Conservation (phyloP, 148 eudicot species). For the Selenicereus undatus region DNA sequence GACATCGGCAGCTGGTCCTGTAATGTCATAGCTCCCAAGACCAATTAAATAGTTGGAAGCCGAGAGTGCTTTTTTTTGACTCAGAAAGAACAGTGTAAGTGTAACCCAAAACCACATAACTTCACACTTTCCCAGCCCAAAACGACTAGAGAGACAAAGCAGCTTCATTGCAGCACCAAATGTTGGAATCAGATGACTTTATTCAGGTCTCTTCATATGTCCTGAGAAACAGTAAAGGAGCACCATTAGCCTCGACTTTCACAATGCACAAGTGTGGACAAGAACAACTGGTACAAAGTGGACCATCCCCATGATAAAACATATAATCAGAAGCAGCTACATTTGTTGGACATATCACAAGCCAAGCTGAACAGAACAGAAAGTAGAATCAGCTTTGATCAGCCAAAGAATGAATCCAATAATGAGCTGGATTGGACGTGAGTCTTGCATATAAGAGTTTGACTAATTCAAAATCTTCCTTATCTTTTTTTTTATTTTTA, state of each 20-base stretch:
- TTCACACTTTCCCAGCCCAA: conserved; percentile 19
- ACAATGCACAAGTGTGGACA: background rate
- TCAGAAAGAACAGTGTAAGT: conserved; percentile 31
- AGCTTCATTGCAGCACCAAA: conserved; percentile 34
- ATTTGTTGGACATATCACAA: background rate
- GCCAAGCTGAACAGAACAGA: background rate
- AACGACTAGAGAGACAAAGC: conserved; percentile 14
- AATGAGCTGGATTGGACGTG: background rate
- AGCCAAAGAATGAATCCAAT: background rate
- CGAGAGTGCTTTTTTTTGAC: conserved; percentile 33
- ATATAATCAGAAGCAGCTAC: background rate
- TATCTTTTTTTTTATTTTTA: background rate
- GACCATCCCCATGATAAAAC: background rate
- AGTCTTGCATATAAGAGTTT: background rate
- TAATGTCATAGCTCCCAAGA: conserved; percentile 98
- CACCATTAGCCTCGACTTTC: background rate
- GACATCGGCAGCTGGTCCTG: conserved; percentile 99
- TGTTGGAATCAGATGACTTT: background rate
- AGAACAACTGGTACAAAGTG: background rate
- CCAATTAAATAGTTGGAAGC: conserved; percentile 78
- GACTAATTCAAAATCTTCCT: background rate
- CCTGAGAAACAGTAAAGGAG: background rate
- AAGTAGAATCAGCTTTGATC: background rate
- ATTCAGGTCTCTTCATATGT: conserved; percentile 6
- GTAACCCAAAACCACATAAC: conserved; percentile 34